Base-by-base conservation (phyloP, 2,329 filamentous ascomycete species). In the Alternaria longipes region DNA sequence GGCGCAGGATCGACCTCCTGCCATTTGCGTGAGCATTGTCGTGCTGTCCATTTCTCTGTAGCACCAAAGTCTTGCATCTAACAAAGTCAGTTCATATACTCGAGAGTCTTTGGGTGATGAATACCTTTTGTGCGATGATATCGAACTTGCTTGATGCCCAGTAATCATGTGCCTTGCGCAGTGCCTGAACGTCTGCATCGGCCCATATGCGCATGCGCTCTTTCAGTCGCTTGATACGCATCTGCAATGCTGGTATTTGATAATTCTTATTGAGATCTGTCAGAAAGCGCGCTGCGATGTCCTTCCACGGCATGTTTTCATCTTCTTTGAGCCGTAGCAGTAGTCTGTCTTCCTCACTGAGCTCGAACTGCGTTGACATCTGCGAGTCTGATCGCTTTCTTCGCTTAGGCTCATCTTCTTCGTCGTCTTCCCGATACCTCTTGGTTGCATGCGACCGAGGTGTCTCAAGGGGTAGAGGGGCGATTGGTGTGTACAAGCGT, bases 101-200 rank as follows among this genome's bases (percentile, higher is more conserved):
- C 14, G 4, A 6, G 5, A 8, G 16, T 38, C 2, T 51, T 54
- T 36, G 24, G 18, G 14, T 6, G 14, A 22, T 16, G 3, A 52
- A 40, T 61, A 84, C 84, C 79, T 85, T 85, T 54, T 80, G 76
- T 54, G 79, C 76, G 63, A 86, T 84, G 62, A 85, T 85, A 47
- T 85, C 83, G 71, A 84, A 86, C 69, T 85, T 85, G 73, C 78
- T 81, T 66, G 82, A 82, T 54, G 81, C 80, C 83, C 83, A 86
- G 71, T 84, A 84, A 64, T 85, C 83, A 66, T 84, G 80, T 32
- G 84, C 84, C 70, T 80, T 76, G 55, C 79, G 80, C 30, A 86
- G 74, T 12, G 84, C 84, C 60, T 80, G 76, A 44, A 84, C 71
- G 59, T 86, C 84, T 18, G 75, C 72, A n/a, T 85, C 83, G 22